These are phyloP conservation scores for Larix sibirica DNA, from an alignment of 83 land plant genomes.

Conservation along the genomic window DNA sequence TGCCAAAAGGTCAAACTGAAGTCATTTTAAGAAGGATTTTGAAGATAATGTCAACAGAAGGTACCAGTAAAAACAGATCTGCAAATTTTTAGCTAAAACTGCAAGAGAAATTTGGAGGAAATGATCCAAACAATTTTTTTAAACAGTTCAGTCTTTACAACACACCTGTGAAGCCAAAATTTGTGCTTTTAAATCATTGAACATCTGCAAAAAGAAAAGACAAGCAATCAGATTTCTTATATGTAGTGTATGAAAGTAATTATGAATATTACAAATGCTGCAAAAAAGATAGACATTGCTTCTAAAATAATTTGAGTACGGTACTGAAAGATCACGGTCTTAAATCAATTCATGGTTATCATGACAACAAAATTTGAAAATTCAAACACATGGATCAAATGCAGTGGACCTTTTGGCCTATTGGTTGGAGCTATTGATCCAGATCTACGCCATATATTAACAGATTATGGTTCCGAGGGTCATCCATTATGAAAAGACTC, in stretches of 20 bases:
- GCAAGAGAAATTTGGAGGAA: not conserved
- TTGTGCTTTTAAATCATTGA: conserved; percentile 67
- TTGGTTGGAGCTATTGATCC: not conserved
- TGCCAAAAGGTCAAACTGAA: not conserved
- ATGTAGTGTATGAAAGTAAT: not conserved
- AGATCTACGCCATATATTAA: conserved; percentile 19
- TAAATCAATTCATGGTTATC: no score
- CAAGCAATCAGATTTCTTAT: not conserved
- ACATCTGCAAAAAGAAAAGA: conserved; percentile 52
- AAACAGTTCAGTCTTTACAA: not conserved
- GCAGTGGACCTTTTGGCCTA: no score
- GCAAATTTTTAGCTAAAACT: not conserved
- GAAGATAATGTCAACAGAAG: not conserved
- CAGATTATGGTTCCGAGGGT: conserved; percentile 25
- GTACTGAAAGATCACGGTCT: no score
- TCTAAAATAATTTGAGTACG: no score
- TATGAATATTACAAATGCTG: no score
- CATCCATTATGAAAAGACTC: conserved; percentile 22
- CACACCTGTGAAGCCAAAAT: conserved; percentile 71
- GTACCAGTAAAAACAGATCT: not conserved
- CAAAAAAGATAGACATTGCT: no score
- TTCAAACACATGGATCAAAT: no score
- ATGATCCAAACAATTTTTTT: not conserved
- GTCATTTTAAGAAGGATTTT: not conserved
- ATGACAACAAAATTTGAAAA: no score